These are phyloP conservation scores for Calonectria leucothoes DNA, from an alignment of 2,329 filamentous ascomycete species.

Conservation along the genomic window DNA sequence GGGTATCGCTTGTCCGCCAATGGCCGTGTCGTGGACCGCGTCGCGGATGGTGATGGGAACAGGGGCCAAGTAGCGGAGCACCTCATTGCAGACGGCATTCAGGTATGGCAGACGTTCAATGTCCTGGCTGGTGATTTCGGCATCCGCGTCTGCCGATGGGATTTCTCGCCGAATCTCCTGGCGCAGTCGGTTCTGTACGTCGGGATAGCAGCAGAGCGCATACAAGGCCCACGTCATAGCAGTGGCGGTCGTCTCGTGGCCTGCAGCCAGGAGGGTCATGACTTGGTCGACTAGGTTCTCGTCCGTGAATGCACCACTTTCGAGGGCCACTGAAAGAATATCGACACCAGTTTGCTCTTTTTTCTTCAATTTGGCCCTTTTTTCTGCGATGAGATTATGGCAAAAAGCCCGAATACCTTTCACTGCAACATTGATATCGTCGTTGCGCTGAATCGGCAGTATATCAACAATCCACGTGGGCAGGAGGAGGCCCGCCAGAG, in stretches of 20 bases:
- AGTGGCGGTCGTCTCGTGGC: constrained; percentile 83
- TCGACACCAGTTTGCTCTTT: constrained; percentile 69
- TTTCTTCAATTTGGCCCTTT: constrained; percentile 66
- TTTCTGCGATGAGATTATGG: constrained; percentile 75
- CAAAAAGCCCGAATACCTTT: constrained; percentile 73
- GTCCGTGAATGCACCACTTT: constrained; percentile 80
- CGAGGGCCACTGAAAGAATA: constrained; percentile 84
- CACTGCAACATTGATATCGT: constrained; percentile 68
- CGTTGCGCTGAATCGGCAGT: constrained; percentile 79
- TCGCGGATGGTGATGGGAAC: constrained; percentile 78
- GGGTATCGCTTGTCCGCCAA: constrained; percentile 74
- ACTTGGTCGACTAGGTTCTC: constrained; percentile 86
- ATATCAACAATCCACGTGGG: constrained; percentile 69
- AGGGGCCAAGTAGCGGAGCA: constrained; percentile 78
- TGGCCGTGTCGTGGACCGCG: constrained; percentile 71
- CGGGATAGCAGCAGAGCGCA: constrained; percentile 73
- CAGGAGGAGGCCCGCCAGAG: constrained; percentile 70
- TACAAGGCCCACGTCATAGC: constrained; percentile 84
- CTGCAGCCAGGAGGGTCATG: constrained; percentile 89
- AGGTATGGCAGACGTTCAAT: constrained; percentile 84
- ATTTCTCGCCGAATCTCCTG: constrained; percentile 73
- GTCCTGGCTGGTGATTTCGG: constrained; percentile 55
- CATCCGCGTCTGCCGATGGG: constrained; percentile 56
- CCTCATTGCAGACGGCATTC: constrained; percentile 82
- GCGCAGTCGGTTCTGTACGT: constrained; percentile 75